Conservation (phyloP, 495 filamentous ascomycete genomes). For the Penicillium salamii region DNA sequence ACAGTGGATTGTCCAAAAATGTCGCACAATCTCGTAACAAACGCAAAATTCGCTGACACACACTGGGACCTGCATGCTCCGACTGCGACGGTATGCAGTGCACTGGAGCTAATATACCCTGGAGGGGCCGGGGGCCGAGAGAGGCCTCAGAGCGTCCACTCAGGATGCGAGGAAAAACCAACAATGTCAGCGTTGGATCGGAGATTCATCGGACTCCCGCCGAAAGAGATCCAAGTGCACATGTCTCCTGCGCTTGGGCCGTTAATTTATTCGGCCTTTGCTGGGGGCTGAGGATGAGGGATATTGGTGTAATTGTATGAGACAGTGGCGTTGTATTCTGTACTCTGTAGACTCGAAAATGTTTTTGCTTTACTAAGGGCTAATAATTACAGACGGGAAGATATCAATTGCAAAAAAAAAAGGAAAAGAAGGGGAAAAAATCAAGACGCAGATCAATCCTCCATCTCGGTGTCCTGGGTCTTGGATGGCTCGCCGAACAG, state of each 20-base stretch:
- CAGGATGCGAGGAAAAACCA: too few species aligned
- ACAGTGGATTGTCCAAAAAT: too few species aligned
- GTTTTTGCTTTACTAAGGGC: background rate
- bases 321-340: background rate
- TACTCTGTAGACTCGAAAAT: background rate
- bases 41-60: too few species aligned
- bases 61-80: too few species aligned
- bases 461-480: conserved; percentile 28
- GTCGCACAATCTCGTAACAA: too few species aligned
- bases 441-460: conserved; percentile 17
- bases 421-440: background rate
- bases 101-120: too few species aligned
- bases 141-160: too few species aligned
- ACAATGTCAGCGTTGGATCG: background rate
- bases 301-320: too few species aligned
- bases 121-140: too few species aligned
- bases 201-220: background rate
- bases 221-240: background rate
- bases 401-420: conserved; percentile 4
- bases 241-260: background rate
- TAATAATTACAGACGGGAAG: conserved; percentile 9
- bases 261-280: background rate
- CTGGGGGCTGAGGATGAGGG: background rate
- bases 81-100: too few species aligned
- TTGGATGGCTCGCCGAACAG: conserved; percentile 23